Evolutionary conservation across 2,329 filamentous ascomycete species (phyloP).

Genomic region (Colletotrichum eleusines): DNA sequence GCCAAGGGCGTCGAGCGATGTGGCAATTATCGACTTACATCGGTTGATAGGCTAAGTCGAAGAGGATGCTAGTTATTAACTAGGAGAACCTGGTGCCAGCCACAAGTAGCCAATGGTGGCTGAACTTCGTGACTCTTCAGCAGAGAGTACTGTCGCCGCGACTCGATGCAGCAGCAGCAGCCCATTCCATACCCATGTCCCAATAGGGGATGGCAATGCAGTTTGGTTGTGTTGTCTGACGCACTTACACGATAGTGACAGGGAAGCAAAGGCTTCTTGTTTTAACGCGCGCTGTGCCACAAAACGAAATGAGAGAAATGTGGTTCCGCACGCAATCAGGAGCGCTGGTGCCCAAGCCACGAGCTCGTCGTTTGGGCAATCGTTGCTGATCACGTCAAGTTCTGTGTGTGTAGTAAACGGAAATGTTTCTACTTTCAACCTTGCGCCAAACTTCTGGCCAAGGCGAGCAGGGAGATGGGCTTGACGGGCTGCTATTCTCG

Average conservation of each 20-base stretch:
- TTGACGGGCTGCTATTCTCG: conserved; percentile 20
- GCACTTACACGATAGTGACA: conserved; percentile 16
- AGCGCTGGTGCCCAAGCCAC: not conserved
- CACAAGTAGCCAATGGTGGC: conserved; percentile 1
- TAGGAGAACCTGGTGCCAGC: conserved; percentile 9
- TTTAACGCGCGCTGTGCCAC: not conserved
- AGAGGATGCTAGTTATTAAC: conserved; percentile 7
- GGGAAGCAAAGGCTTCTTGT: conserved; percentile 1
- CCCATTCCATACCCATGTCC: too few relatives aligned
- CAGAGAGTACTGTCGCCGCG: not conserved
- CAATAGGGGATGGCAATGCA: not conserved
- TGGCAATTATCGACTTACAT: conserved; percentile 10
- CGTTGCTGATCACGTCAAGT: not conserved
- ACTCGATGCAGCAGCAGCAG: conserved; percentile 1
- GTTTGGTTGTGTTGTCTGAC: conserved; percentile 14
- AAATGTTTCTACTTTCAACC: not conserved
- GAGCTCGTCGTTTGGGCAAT: not conserved
- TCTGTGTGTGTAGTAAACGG: conserved; percentile 6
- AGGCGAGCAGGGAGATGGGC: not conserved
- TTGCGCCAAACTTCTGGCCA: conserved; percentile 22
- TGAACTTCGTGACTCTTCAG: conserved; percentile 9
- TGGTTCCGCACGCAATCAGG: not conserved
- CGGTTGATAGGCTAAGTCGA: conserved; percentile 29
- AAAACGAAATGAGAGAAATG: not conserved
- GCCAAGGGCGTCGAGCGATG: conserved; percentile 20